Conservation (phyloP, 2,329 filamentous ascomycete genomes). For the Drechslerella coelobrocha region DNA sequence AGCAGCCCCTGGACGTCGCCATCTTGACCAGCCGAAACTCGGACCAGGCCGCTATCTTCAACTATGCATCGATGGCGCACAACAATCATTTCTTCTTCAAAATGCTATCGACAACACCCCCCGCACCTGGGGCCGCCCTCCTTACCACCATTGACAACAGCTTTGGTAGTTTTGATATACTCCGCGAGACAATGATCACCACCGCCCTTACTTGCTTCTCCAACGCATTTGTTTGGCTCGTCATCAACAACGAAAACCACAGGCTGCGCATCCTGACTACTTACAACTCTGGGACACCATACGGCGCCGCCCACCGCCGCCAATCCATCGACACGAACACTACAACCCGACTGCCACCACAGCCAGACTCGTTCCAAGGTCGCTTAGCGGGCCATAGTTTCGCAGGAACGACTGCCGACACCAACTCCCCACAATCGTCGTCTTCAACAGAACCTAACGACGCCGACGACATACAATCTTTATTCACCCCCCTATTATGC, state of each 20-base stretch:
- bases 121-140: constrained; percentile 66
- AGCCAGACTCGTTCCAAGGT: constrained; percentile 16
- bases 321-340: constrained; percentile 75
- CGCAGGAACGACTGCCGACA: too few species aligned
- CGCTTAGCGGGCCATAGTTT: too few species aligned
- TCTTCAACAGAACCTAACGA: constrained; percentile 46
- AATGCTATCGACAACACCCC: constrained; percentile 59
- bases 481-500: constrained; percentile 78
- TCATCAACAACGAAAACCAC: constrained; percentile 64
- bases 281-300: constrained; percentile 89
- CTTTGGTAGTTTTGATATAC: constrained; percentile 83
- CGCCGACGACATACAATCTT: constrained; percentile 54
- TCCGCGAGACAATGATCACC: constrained; percentile 78
- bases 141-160: constrained; percentile 68
- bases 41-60: constrained; percentile 80
- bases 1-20: constrained; percentile 71
- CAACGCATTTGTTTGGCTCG: constrained; percentile 95
- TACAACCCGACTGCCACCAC: constrained; percentile 56
- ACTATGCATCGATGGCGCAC: constrained; percentile 93
- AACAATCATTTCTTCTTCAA: constrained; percentile 88
- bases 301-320: constrained; percentile 79
- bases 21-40: constrained; percentile 80
- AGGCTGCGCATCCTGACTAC: constrained; percentile 77
- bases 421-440: constrained; percentile 53
- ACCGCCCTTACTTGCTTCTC: constrained; percentile 93